phyloP scores from a whole-genome alignment of 192 early-diverging fungal species.

The Helicostylum pulchrum region DNA sequence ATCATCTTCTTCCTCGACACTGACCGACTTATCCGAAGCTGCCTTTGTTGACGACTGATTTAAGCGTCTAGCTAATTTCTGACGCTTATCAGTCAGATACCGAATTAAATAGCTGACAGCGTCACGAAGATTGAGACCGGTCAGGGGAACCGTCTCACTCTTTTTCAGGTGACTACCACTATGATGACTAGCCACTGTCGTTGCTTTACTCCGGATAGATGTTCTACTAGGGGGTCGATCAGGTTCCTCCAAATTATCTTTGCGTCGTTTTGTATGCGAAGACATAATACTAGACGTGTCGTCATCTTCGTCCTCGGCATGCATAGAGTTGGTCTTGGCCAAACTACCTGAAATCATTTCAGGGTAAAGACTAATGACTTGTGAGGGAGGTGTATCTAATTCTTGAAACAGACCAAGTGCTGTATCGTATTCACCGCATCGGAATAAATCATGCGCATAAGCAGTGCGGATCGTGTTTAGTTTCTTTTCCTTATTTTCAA shows the following conservation, averaged over 20 bases:
- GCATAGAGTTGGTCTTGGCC: slow-evolving; percentile 31
- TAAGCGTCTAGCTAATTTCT: slow-evolving; percentile 61
- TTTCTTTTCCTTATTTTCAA: slow-evolving; percentile 67
- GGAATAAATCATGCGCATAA: slow-evolving; percentile 71
- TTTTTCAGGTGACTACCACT: neutral
- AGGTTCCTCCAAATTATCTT: slow-evolving; percentile 5
- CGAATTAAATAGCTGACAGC: slow-evolving; percentile 70
- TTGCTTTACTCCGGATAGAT: slow-evolving; percentile 8
- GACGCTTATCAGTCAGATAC: slow-evolving; percentile 85
- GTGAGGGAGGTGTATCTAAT: slow-evolving; percentile 59
- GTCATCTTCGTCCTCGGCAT: slow-evolving; percentile 24
- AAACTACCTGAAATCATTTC: slow-evolving; percentile 61
- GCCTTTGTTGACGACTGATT: slow-evolving; percentile 23
- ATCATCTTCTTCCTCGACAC: slow-evolving; percentile 28
- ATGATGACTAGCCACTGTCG: slow-evolving; percentile 18
- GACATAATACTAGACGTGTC: slow-evolving; percentile 4
- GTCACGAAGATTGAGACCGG: slow-evolving; percentile 52
- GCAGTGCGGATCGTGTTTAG: slow-evolving; percentile 60
- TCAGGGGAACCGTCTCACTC: slow-evolving; percentile 24
- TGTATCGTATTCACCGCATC: slow-evolving; percentile 59
- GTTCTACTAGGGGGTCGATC: slow-evolving; percentile 12
- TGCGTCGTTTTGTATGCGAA: neutral
- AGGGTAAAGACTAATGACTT: slow-evolving; percentile 69
- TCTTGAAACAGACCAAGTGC: slow-evolving; percentile 66
- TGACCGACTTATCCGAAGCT: slow-evolving; percentile 34